Conservation (phyloP, 1,284 basidiomycete genomes). For the Leccinum subspadiceum region DNA sequence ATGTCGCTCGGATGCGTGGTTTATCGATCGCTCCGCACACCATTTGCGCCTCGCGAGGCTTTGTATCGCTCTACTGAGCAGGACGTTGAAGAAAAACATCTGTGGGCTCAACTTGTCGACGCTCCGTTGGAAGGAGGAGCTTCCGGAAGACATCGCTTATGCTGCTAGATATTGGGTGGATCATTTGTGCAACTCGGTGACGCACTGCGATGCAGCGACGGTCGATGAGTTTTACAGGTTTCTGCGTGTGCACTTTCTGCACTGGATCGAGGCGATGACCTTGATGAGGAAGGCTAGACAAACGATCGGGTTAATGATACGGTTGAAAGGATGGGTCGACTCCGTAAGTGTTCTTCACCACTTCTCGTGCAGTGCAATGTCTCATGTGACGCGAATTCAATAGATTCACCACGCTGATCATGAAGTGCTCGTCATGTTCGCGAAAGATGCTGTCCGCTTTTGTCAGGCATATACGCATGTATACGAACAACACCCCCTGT, state of each 20-base stretch:
- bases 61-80: constrained; percentile 22
- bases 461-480: constrained; percentile 31
- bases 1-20: constrained; percentile 29
- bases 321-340: constrained; percentile 27
- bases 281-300: constrained; percentile 32
- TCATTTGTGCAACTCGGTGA: constrained; percentile 24
- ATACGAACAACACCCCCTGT: constrained; percentile 36
- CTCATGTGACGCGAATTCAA: constrained; percentile 3
- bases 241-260: constrained; percentile 28
- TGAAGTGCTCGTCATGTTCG: constrained; percentile 17
- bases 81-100: constrained; percentile 30
- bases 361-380: background rate
- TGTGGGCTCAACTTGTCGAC: constrained; percentile 21
- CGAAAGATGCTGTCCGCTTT: constrained; percentile 30
- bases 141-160: constrained; percentile 28
- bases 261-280: constrained; percentile 35
- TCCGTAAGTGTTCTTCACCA: constrained; percentile 15
- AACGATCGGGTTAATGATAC: constrained; percentile 29
- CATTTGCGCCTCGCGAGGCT: constrained; percentile 27
- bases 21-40: constrained; percentile 25
- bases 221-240: constrained; percentile 20
- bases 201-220: constrained; percentile 1
- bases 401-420: constrained; percentile 18
- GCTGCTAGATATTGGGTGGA: constrained; percentile 29
- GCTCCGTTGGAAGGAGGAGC: constrained; percentile 12